Conservation (phyloP, 2,329 filamentous ascomycete genomes). For the Byssoonygena ceratinophila region DNA sequence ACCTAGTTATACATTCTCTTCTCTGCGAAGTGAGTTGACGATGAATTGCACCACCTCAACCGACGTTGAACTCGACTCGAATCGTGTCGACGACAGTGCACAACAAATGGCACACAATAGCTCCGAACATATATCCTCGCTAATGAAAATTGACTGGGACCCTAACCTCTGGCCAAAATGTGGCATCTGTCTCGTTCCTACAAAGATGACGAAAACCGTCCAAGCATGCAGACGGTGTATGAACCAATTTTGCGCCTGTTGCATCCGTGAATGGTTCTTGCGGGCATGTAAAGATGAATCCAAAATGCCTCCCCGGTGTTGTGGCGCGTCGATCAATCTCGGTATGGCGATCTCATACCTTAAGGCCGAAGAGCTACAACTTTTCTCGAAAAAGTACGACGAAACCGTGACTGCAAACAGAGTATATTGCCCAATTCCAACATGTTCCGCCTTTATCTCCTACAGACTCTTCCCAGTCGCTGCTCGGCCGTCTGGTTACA, state of each 20-base stretch:
- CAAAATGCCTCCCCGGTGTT: conserved; percentile 41
- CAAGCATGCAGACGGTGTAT: conserved; percentile 5
- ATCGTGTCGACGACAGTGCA: too few relatives aligned
- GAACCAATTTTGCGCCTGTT: conserved; percentile 1
- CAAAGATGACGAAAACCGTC: background rate
- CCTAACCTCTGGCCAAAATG: background rate
- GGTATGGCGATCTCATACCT: conserved; percentile 31
- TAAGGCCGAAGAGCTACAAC: conserved; percentile 26
- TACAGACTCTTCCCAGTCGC: conserved; percentile 22
- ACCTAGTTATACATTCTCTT: too few relatives aligned
- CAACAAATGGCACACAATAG: too few relatives aligned
- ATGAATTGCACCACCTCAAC: too few relatives aligned
- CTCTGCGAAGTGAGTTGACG: too few relatives aligned
- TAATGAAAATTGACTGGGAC: background rate
- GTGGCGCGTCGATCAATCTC: conserved; percentile 33
- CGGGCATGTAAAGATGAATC: conserved; percentile 31
- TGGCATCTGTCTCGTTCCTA: background rate
- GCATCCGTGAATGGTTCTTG: conserved; percentile 30
- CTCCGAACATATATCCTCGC: background rate
- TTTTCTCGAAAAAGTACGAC: conserved; percentile 38
- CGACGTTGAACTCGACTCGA: too few relatives aligned
- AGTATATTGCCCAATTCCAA: conserved; percentile 41
- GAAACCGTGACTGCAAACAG: conserved; percentile 39
- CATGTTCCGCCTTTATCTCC: conserved; percentile 42
- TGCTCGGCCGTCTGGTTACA: background rate